phyloP scores from a whole-genome alignment of 176 grass and related monocot genomes.

The Rhynchospora pubera region DNA sequence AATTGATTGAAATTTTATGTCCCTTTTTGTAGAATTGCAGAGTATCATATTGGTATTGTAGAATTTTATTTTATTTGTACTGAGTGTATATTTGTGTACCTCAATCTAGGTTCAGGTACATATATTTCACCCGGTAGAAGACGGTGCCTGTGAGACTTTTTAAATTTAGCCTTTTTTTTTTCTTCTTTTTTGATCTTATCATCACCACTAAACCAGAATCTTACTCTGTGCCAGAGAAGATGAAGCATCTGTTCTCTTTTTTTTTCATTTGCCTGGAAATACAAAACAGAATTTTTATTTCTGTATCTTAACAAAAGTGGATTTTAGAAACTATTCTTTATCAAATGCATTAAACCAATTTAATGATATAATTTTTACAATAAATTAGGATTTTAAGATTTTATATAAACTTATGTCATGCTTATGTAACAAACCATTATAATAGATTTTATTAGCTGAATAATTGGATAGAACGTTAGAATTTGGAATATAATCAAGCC shows the following conservation, averaged over 20 bases:
- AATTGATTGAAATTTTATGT: neutral
- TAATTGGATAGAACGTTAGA: neutral
- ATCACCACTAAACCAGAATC: neutral
- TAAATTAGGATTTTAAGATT: neutral
- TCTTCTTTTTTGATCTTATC: neutral
- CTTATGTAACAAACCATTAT: neutral
- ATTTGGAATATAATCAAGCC: neutral
- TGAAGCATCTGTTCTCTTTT: neutral
- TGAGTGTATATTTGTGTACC: neutral
- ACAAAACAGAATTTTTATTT: neutral
- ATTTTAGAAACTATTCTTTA: neutral
- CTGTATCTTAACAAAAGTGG: neutral
- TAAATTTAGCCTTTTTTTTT: neutral
- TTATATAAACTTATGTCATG: neutral
- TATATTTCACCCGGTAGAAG: neutral
- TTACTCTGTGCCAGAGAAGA: constrained; percentile 6
- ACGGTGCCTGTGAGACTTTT: neutral
- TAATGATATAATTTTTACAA: neutral
- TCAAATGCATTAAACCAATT: neutral
- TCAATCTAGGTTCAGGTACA: neutral
- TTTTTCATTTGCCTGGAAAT: neutral
- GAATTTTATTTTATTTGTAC: neutral
- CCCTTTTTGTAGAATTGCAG: neutral
- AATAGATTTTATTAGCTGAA: neutral
- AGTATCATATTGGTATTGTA: neutral